Base-by-base conservation (phyloP, 2,329 filamentous ascomycete species). In the Raffaelea deltoideospora region DNA sequence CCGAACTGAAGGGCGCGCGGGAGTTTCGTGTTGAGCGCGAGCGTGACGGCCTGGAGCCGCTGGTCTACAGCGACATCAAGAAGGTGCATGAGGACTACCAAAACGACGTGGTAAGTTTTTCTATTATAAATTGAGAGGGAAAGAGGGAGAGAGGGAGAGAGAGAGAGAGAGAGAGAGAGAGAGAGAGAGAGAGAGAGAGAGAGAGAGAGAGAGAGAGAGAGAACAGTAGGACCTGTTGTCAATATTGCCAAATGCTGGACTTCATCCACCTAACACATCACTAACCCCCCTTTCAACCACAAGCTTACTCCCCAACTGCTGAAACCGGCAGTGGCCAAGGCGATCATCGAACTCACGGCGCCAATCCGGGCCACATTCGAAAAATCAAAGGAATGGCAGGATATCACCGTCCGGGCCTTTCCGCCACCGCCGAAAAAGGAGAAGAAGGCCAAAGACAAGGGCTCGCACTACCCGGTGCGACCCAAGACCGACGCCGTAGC, bases 301-400 rank as follows among this genome's bases (percentile, higher is more conserved):
- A 37, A n/a, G 36, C 69, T 94, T 43, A 85, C 81, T 1, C 90
- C 90, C 0, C 87, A 95, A 63, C 61, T 81, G 11, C 65, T 96
- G 36, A 96, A 98, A 64, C 70, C 78, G n/a, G 85, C 83, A 10
- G 76, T 92, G 6, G 71, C 80, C 5, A 68, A 74, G 36, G 83
- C 75, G 10, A 68, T 98, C 17, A 75, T 74, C 46, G 65, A 70
- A 28, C 69, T 96, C 11, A 66, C 94, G 39, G 73, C 68, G 3
- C 85, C 88, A 2, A 88, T 98, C 41, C 76, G 79, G 45, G 68
- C 64, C 3, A 78, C 77, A 6, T 96, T 74, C 60, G 61, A 80
- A 43, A 69, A 67, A 1, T 79, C 72, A 0, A 50, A 68, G 22
- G 84, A 87, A 50, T 96, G 86, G 86, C 79, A 93, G 59, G 73